phyloP scores from a whole-genome alignment of 257 asterid genomes.

The Lithospermum erythrorhizon region DNA sequence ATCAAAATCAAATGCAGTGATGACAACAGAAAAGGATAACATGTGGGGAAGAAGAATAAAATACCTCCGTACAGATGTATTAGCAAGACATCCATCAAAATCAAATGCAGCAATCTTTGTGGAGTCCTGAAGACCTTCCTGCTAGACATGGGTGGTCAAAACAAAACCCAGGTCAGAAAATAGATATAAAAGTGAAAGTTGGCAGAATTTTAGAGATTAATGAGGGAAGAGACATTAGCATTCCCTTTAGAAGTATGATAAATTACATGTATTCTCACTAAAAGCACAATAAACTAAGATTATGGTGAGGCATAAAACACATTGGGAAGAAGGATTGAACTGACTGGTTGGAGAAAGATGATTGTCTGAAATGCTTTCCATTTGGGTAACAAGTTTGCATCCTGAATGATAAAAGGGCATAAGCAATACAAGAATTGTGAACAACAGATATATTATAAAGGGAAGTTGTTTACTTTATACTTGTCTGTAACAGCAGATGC shows the following conservation, averaged over 20 bases:
- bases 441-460: not conserved
- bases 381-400: conserved; percentile 56
- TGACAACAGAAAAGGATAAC: not conserved
- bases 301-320: no score
- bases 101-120: conserved; percentile 91
- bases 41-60: conserved; percentile 1
- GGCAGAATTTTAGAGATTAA: not conserved
- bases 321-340: conserved; percentile 3
- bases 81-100: conserved; percentile 96
- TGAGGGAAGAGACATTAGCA: not conserved
- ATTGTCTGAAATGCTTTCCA: conserved; percentile 91
- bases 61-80: conserved; percentile 74
- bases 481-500: conserved; percentile 47
- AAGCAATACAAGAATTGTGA: not conserved
- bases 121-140: conserved; percentile 72
- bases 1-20: not conserved
- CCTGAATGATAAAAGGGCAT: conserved; percentile 32
- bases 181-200: not conserved
- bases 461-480: conserved; percentile 46
- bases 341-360: conserved; percentile 75
- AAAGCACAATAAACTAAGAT: not conserved
- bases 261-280: no score
- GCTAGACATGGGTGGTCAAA: conserved; percentile 26
- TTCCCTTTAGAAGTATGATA: no score
- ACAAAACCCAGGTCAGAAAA: not conserved